Conservation (phyloP, 2,329 filamentous ascomycete species). For the Aureobasidium sp. region DNA sequence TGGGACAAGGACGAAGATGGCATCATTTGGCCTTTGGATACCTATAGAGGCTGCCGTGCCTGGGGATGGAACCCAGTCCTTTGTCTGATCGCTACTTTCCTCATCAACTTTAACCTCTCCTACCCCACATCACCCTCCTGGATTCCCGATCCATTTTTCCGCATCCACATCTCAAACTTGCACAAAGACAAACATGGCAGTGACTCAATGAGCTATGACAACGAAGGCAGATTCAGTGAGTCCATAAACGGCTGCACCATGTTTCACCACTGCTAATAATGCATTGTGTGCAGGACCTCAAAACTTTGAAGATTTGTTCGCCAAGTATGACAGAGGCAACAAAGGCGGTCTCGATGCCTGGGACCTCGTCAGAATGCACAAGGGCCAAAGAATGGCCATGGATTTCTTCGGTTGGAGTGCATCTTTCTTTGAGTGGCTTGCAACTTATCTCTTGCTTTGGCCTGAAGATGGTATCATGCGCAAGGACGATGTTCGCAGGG, state of each 20-base stretch:
- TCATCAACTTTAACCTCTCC: conserved; percentile 46
- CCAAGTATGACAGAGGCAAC: conserved; percentile 37
- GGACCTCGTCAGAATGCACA: conserved; percentile 35
- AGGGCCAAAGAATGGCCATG: conserved; percentile 36
- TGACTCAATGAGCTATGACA: conserved; percentile 38
- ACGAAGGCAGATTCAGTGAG: conserved; percentile 38
- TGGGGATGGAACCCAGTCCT: conserved; percentile 42
- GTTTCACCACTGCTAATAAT: neutral
- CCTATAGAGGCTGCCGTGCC: conserved; percentile 40
- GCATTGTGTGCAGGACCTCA: conserved; percentile 30
- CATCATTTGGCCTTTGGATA: conserved; percentile 49
- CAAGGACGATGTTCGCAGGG: conserved; percentile 51
- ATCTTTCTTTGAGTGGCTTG: conserved; percentile 37
- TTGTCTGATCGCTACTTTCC: conserved; percentile 37
- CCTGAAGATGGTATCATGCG: conserved; percentile 44
- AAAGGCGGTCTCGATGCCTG: conserved; percentile 35
- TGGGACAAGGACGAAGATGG: conserved; percentile 48
- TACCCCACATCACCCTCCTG: conserved; percentile 40
- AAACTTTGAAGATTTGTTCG: conserved; percentile 43
- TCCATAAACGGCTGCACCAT: neutral
- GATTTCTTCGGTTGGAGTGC: conserved; percentile 44
- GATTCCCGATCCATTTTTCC: conserved; percentile 41
- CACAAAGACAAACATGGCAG: conserved; percentile 40
- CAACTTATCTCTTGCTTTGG: conserved; percentile 6
- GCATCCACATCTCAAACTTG: conserved; percentile 35